phyloP scores from a whole-genome alignment of 768 basidiomycete genomes.

The Mycena epipterygia region DNA sequence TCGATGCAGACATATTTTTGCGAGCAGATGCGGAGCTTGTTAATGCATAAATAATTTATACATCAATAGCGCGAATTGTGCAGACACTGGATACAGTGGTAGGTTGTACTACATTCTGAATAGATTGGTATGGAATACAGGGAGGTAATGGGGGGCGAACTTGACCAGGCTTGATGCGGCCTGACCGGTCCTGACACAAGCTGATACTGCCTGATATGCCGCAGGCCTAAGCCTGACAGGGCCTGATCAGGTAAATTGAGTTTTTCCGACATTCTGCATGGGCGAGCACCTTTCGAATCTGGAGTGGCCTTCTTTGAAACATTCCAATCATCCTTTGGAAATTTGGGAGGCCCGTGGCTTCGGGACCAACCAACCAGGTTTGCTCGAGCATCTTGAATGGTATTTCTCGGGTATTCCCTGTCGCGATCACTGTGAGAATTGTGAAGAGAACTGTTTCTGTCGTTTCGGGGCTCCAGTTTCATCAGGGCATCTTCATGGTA shows the following conservation, averaged over 20 bases:
- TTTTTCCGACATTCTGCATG: not conserved
- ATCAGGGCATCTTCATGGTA: slow-evolving; percentile 41
- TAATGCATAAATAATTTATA: not conserved
- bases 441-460: not conserved
- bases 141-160: not conserved
- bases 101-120: no score
- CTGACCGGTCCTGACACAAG: not conserved
- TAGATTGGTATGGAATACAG: no score
- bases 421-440: no score
- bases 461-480: slow-evolving; percentile 13
- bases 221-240: no score
- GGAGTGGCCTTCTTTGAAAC: slow-evolving; percentile 5
- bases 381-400: not conserved
- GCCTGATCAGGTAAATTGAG: not conserved
- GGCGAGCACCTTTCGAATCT: not conserved
- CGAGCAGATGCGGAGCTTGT: slow-evolving; percentile 5
- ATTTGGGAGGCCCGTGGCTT: slow-evolving; percentile 4
- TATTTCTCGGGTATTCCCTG: slow-evolving; percentile 6
- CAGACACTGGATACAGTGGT: no score
- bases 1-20: slow-evolving; percentile 33
- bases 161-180: no score
- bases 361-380: slow-evolving; percentile 18
- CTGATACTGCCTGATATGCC: no score
- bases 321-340: slow-evolving; percentile 12
- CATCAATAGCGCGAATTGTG: no score